Evolutionary conservation across 2,329 filamentous ascomycete genomes (phyloP).

Genomic region (Teratosphaeria viscida): DNA sequence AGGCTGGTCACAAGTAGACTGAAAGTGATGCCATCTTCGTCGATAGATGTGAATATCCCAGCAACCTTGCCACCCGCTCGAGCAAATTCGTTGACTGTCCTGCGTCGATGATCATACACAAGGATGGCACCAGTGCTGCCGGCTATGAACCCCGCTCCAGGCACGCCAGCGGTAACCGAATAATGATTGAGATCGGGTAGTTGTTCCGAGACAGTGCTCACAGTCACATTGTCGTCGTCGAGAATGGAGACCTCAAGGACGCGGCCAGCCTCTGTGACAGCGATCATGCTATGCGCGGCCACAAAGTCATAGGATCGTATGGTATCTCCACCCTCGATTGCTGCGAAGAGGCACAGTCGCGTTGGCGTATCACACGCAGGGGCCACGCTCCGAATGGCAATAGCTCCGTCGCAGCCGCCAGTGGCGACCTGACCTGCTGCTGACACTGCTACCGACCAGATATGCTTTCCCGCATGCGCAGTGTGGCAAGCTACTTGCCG

Average conservation of each 20-base stretch:
- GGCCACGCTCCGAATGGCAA: conserved; percentile 21
- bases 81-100: conserved; percentile 5
- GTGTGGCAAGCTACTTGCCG: conserved; percentile 19
- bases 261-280: conserved; percentile 49
- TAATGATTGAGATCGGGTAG: conserved; percentile 36
- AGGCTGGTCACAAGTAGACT: conserved; percentile 31
- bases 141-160: conserved; percentile 34
- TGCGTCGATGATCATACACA: conserved; percentile 20
- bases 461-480: conserved; percentile 75
- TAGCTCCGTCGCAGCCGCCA: conserved; percentile 73
- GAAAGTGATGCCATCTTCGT: conserved; percentile 9
- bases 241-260: conserved; percentile 34
- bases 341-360: not conserved
- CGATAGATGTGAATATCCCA: conserved; percentile 26
- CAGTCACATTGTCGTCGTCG: conserved; percentile 23
- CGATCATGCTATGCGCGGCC: conserved; percentile 41
- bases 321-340: conserved; percentile 28
- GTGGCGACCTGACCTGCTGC: conserved; percentile 39
- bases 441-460: conserved; percentile 59
- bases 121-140: conserved; percentile 36
- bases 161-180: conserved; percentile 34
- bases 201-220: not conserved
- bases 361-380: not conserved
- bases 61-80: conserved; percentile 27
- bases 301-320: conserved; percentile 58